Base-by-base conservation (phyloP, 768 basidiomycete genomes). In the Lentinula guzmanii region DNA sequence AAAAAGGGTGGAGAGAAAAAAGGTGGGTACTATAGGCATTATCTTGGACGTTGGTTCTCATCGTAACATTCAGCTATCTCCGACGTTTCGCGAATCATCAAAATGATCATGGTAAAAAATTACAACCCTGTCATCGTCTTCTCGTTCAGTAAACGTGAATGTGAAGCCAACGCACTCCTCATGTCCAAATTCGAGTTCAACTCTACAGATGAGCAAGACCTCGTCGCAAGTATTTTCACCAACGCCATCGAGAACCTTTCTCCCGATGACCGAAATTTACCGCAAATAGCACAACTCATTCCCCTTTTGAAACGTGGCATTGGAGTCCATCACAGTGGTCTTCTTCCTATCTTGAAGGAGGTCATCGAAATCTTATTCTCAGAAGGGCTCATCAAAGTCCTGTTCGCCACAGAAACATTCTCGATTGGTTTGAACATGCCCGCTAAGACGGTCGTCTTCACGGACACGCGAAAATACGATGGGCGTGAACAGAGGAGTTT, bases 391-490 rank as follows among this genome's bases (percentile, higher is more conserved):
- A 94, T 98, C 78, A 99, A 99, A 72, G 95, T 94, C 35, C 84
- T 99, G 43, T 99, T 98, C 69, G 97, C 97, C 6, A 99, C 97
- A 0, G 97, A 99, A 75, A 99, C 97, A 0, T 98, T 98, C 75
- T 96, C 95, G 15, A 97, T 97, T 62, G 94, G 93, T 41, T 79
- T 99, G 48, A 99, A 99, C 75, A 99, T 99, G 97, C 97, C 97
- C 10, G 97, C 97, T 16, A 98, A 98, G 78, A 98, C 97, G 3
- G 97, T 99, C 52, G 96, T 99, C 24, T 99, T 99, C 78, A 97
- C 94, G 0, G 84, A 89, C 0, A 89, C 94, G 2, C 87, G 94
- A 66, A 99, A 99, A 75, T 98, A 95, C 68, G 97, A 99, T 71
- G 97, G 97, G 0, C 86, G 85, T 48, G 94, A 95, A 67, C 97